Conservation (phyloP, 2,329 filamentous ascomycete genomes). For the Cordyceps fumosorosea region DNA sequence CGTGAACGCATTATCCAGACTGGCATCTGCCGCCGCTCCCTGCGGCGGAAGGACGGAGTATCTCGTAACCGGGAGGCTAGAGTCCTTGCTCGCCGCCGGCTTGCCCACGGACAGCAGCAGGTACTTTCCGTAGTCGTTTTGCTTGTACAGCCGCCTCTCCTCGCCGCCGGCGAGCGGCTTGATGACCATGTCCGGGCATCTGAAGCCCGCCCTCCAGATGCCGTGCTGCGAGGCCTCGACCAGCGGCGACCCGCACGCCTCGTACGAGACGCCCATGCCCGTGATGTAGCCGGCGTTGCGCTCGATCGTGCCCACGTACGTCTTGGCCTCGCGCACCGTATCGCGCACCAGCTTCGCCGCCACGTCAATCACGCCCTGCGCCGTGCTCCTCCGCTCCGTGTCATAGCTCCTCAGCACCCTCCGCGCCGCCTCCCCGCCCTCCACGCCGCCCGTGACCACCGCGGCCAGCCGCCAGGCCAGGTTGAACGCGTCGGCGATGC, state of each 20-base stretch:
- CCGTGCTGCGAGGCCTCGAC: conserved; percentile 26
- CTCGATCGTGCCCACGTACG: conserved; percentile 41
- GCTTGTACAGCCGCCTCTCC: conserved; percentile 25
- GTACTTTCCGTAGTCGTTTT: conserved; percentile 27
- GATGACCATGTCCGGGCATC: conserved; percentile 32
- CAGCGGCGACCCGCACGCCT: conserved; percentile 27
- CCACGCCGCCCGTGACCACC: conserved; percentile 20
- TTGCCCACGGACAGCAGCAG: conserved; percentile 21
- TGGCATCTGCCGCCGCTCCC: neutral
- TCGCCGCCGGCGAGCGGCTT: conserved; percentile 11
- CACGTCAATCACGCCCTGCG: conserved; percentile 39
- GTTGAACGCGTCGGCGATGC: conserved; percentile 49
- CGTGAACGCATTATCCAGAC: conserved; percentile 19
- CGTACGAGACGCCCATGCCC: conserved; percentile 38
- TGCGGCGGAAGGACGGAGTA: conserved; percentile 2
- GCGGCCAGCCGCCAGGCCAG: conserved; percentile 45
- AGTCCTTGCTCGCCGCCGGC: neutral
- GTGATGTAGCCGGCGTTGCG: conserved; percentile 43
- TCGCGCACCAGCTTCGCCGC: conserved; percentile 40
- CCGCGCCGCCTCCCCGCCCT: conserved; percentile 18
- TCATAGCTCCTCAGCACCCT: conserved; percentile 37
- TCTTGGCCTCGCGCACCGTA: conserved; percentile 35
- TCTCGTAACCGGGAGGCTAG: neutral
- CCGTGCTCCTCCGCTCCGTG: conserved; percentile 35
- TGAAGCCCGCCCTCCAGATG: conserved; percentile 32